phyloP scores from a whole-genome alignment of 106 monocot genomes.

The Cymbidium sinense region DNA sequence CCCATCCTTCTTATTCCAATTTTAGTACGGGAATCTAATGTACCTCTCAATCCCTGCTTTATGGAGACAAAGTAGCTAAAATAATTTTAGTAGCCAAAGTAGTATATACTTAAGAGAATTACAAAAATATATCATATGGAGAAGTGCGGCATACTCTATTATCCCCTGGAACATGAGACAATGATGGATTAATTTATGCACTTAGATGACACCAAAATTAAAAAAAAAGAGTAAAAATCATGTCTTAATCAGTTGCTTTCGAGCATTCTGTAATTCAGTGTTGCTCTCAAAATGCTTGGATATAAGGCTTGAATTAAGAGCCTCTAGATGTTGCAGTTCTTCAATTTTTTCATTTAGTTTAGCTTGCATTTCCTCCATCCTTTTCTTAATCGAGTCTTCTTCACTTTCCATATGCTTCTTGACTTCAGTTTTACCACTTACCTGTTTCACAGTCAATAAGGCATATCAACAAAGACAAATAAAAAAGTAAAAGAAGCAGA shows the following conservation, averaged over 20 bases:
- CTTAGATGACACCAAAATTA: neutral
- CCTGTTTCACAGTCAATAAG: constrained; percentile 19
- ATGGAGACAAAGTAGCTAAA: too few species aligned
- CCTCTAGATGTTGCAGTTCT: constrained; percentile 8
- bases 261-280: neutral
- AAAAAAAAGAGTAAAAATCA: neutral
- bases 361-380: constrained; percentile 32
- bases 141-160: too few species aligned
- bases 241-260: neutral
- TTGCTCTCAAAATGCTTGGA: constrained; percentile 5
- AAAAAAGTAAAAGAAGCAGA: too few species aligned
- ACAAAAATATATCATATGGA: neutral
- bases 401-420: constrained; percentile 55
- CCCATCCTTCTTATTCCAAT: constrained; percentile 69
- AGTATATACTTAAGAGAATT: too few species aligned
- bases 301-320: neutral
- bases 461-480: too few species aligned
- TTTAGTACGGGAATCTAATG: constrained; percentile 8
- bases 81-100: too few species aligned
- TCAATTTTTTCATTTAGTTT: constrained; percentile 31
- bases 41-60: constrained; percentile 1
- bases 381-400: constrained; percentile 37
- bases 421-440: constrained; percentile 59
- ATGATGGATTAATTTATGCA: neutral
- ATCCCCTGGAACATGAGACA: too few species aligned